Percentiles rank a stretch among this genome's conserved stretches.
Conservation (phyloP, 768 basidiomycete genomes). For the Phanerochaete sordida region DNA sequence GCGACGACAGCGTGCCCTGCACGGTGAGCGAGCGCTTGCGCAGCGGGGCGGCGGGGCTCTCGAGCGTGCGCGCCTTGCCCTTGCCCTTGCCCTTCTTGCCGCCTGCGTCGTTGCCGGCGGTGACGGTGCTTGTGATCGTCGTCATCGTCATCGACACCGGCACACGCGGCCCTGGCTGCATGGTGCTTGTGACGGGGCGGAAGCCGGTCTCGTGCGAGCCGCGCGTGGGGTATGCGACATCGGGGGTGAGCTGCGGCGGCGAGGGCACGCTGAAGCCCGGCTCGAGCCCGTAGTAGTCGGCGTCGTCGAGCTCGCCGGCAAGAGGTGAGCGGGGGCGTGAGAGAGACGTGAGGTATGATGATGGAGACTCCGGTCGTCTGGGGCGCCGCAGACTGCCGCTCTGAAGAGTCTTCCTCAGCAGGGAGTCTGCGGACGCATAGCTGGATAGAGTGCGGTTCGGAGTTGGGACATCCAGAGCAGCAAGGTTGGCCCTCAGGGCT, state of each 20-base stretch:
- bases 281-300: neutral
- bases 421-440: conserved; percentile 26
- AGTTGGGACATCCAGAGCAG: neutral
- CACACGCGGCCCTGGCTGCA: neutral
- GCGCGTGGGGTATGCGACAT: conserved; percentile 9
- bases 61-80: neutral
- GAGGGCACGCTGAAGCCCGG: neutral
- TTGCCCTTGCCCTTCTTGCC: conserved; percentile 7
- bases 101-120: neutral
- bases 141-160: conserved; percentile 19
- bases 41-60: neutral
- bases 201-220: neutral
- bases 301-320: neutral
- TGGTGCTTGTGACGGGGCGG: neutral
- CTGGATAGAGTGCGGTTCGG: conserved; percentile 20
- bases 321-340: conserved; percentile 13
- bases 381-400: neutral
- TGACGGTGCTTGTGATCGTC: conserved; percentile 9
- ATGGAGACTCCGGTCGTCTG: conserved; percentile 8
- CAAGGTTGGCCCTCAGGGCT: neutral
- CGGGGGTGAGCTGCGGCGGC: neutral
- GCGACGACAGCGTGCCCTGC: neutral
- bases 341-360: neutral
- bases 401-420: conserved; percentile 17
- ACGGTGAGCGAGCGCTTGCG: conserved; percentile 7